These are phyloP conservation scores for Fraxinus velutina DNA, from an alignment of 305 asterid species.

Conservation along the genomic window DNA sequence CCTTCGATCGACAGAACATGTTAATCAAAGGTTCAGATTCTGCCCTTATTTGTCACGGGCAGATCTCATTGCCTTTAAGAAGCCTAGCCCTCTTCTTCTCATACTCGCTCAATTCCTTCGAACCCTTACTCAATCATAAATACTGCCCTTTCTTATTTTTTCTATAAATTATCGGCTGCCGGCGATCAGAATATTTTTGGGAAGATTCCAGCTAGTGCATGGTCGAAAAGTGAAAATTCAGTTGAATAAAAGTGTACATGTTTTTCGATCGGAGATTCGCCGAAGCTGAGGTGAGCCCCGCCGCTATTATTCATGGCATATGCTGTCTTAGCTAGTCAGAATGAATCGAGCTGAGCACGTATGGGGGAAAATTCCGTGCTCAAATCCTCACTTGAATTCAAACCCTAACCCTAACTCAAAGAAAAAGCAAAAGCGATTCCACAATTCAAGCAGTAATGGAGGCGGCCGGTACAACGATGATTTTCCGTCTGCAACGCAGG, in stretches of 20 bases:
- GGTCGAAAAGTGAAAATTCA: not conserved
- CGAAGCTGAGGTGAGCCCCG: constrained; percentile 38
- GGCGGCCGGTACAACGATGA: constrained; percentile 41
- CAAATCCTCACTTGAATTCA: constrained; percentile 49
- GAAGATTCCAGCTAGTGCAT: constrained; percentile 24
- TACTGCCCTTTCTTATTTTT: not conserved
- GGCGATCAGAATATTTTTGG: constrained; percentile 17
- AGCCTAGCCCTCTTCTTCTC: constrained; percentile 39
- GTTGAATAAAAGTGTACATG: constrained; percentile 37
- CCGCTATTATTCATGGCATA: constrained; percentile 75
- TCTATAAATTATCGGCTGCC: constrained; percentile 3
- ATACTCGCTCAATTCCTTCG: constrained; percentile 68
- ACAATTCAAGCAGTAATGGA: constrained; percentile 42
- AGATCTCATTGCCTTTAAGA: constrained; percentile 93
- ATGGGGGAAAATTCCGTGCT: constrained; percentile 77
- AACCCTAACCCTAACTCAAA: constrained; percentile 72
- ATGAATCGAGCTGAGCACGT: constrained; percentile 86
- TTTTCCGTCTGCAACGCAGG: constrained; percentile 65
- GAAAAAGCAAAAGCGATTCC: constrained; percentile 72
- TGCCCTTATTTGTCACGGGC: constrained; percentile 76
- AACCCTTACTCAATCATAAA: constrained; percentile 40
- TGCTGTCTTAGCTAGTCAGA: constrained; percentile 82
- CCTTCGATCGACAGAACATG: constrained; percentile 36
- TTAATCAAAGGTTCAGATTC: constrained; percentile 35
- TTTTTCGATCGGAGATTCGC: constrained; percentile 42